Percentiles rank a stretch among this genome's conserved stretches.
Conservation (phyloP, 75 land plant genomes). For the Gnetum montanum region DNA sequence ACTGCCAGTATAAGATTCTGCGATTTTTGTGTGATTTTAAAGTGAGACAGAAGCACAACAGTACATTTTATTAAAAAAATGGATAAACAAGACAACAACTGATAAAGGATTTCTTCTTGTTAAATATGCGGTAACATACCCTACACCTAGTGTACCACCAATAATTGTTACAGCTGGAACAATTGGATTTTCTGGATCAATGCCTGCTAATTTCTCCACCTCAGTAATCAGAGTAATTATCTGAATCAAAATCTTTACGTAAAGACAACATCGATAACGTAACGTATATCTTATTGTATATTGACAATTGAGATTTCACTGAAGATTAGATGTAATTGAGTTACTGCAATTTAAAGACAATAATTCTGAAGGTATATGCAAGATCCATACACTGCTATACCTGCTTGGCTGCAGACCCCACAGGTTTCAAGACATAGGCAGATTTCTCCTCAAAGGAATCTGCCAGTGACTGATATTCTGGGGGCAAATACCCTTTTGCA, state of each 20-base stretch:
- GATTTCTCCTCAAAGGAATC: slow-evolving; percentile 44
- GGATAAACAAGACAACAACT: not conserved
- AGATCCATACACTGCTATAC: slow-evolving; percentile 15
- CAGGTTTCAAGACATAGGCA: slow-evolving; percentile 31
- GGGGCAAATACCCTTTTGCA: slow-evolving; percentile 56
- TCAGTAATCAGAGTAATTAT: slow-evolving; percentile 33
- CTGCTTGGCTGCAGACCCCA: slow-evolving; percentile 48
- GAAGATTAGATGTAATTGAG: not conserved
- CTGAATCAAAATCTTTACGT: slow-evolving; percentile 22
- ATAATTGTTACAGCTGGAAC: slow-evolving; percentile 52
- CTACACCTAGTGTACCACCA: slow-evolving; percentile 54
- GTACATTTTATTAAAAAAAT: not conserved
- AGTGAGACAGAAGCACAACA: not conserved
- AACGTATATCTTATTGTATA: not conserved
- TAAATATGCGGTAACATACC: slow-evolving; percentile 32
- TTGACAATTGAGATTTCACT: not conserved
- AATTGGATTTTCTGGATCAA: slow-evolving; percentile 82
- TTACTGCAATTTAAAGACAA: not conserved
- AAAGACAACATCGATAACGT: not conserved
- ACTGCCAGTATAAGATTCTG: slow-evolving; percentile 52
- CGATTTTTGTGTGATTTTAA: not conserved
- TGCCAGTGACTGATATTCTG: slow-evolving; percentile 37
- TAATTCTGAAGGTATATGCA: not conserved
- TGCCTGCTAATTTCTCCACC: slow-evolving; percentile 51
- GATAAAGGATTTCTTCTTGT: not conserved